A percentile compares a stretch with the other conserved stretches of the same genome.
phyloP scores from a whole-genome alignment of 345 rosid genomes.

The Leavenworthia alabamica region DNA sequence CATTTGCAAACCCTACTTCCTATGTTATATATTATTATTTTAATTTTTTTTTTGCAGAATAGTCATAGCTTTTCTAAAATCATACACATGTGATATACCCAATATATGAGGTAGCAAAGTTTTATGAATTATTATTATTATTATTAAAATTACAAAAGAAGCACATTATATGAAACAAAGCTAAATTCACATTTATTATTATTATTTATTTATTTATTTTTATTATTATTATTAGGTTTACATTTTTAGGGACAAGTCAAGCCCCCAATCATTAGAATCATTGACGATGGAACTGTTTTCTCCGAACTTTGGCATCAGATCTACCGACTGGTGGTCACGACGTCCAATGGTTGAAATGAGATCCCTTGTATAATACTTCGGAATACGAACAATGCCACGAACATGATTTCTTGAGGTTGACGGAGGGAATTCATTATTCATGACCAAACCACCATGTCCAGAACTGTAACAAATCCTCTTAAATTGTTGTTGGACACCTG shows the following conservation, averaged over 20 bases:
- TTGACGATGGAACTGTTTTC: background rate
- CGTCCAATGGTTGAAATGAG: conserved; percentile 24
- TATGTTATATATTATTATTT: too few species aligned
- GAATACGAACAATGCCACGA: background rate
- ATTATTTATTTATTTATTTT: too few species aligned
- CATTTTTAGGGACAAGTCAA: conserved; percentile 15
- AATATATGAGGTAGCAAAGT: background rate
- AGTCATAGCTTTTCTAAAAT: background rate
- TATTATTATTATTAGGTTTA: background rate
- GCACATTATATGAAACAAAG: background rate
- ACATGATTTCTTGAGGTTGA: background rate
- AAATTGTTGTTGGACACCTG: background rate
- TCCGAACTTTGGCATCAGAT: background rate
- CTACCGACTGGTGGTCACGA: background rate
- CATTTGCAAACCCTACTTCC: too few species aligned
- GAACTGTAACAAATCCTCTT: conserved; percentile 13
- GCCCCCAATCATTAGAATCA: background rate
- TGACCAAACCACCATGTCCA: conserved; percentile 14
- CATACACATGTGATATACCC: background rate
- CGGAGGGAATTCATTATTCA: background rate
- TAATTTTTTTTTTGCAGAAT: too few species aligned
- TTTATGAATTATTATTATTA: background rate
- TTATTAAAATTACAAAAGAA: conserved; percentile 3
- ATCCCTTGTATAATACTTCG: conserved; percentile 16
- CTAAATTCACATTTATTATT: too few species aligned